Evolutionary conservation across 139 green algal genomes (phyloP), one percentile per base, ranked within the genome.

Genomic region (Coelastrella sp.): DNA sequence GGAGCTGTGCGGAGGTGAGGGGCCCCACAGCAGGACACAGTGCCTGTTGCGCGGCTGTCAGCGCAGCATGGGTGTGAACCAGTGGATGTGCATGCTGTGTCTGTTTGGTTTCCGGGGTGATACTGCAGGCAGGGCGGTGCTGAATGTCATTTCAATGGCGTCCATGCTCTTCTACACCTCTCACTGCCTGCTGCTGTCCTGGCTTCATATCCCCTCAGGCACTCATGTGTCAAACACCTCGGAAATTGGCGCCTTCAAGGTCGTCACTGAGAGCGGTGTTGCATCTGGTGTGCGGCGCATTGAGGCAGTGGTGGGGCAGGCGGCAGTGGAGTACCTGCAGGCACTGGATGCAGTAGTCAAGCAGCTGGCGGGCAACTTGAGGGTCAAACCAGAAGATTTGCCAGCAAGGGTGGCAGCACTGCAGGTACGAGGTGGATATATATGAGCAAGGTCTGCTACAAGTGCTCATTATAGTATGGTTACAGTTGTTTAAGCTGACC

Each of bases 281-380:
- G 97, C 97, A 0, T 96, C 93, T 4, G 97, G 97, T 57, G 94
- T 99, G 66, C 93, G 97, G 20, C 94, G 97, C 49, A 96, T 99
- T 61, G 97, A 99, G 93, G 97, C 97, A 9, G 97, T 99, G 20
- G 95, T 95, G 0, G 97, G 97, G 0, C 87, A 95, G 10, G 95
- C 94, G 9, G 93, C 94, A 8, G 94, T 99, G 60, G 95, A 98
- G 75, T 96, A 98, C 84, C 79, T 91, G 65, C 73, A 91, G 73
- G 12, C 25, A 11, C 81, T 96, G 14, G 97, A 99, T 84, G 74
- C 15, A 20, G 81, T 98, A 57, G 94, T 98, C 57, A 91, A 92
- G 17, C 27, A 74, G 20, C 86, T 98, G 74, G 92, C 90, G 35
- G 70, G 61, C 8, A 87, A 49, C 61, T 84, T 96, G 17, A 94